Conservation (phyloP, 495 filamentous ascomycete species). For the Polyplosphaeria fusca region DNA sequence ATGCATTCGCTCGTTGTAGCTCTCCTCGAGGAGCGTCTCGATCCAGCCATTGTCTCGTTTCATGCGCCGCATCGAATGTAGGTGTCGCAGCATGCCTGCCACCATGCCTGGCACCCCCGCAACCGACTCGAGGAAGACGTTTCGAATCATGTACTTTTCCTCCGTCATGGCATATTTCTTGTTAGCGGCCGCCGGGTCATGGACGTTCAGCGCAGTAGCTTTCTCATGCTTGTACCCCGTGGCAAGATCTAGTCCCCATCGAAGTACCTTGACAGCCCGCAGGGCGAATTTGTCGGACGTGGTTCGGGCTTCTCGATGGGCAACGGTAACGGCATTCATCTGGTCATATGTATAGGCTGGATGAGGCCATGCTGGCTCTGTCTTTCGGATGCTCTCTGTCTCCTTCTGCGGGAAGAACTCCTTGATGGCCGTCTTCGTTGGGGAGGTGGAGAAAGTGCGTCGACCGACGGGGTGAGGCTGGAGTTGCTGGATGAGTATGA, state of each 20-base stretch:
- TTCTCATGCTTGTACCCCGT: constrained; percentile 71
- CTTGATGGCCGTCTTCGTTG: constrained; percentile 25
- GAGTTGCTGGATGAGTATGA: constrained; percentile 28
- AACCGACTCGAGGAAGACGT: constrained; percentile 91
- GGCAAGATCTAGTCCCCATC: constrained; percentile 63
- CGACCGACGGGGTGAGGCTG: constrained; percentile 13
- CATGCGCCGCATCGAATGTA: constrained; percentile 59
- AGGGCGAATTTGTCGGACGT: constrained; percentile 70
- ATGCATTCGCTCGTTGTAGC: constrained; percentile 96
- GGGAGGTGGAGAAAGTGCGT: constrained; percentile 34
- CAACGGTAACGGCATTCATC: constrained; percentile 60
- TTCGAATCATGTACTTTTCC: constrained; percentile 74
- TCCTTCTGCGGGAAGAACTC: constrained; percentile 44
- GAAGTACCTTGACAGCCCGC: constrained; percentile 56
- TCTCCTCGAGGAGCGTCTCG: constrained; percentile 89
- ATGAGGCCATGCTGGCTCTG: constrained; percentile 64
- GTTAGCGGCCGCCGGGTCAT: constrained; percentile 41
- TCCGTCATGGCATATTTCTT: constrained; percentile 63
- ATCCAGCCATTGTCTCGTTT: constrained; percentile 51
- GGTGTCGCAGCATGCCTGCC: constrained; percentile 85
- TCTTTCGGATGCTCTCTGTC: constrained; percentile 37
- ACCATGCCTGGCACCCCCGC: constrained; percentile 98
- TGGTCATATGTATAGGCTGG: constrained; percentile 59
- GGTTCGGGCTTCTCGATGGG: constrained; percentile 63
- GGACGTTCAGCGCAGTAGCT: constrained; percentile 44